These are phyloP conservation scores for Fusarium sp. DNA, from an alignment of 2,329 filamentous ascomycete genomes.

Conservation along the genomic window DNA sequence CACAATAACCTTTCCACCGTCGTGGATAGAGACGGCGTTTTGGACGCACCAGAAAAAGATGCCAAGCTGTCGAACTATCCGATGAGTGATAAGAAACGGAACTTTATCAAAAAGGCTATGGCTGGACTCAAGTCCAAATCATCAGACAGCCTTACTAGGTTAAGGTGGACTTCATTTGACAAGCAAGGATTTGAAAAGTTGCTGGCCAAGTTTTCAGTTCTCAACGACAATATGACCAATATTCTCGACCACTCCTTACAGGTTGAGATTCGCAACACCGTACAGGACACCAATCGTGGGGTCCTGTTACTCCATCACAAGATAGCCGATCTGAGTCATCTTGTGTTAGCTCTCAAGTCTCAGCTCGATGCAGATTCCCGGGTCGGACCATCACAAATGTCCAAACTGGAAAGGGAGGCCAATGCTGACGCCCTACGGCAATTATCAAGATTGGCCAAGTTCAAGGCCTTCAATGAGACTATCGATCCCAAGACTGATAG, in stretches of 20 bases:
- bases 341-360: slow-evolving; percentile 57
- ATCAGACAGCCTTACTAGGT: slow-evolving; percentile 46
- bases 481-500: slow-evolving; percentile 50
- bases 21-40: slow-evolving; percentile 47
- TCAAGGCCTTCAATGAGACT: slow-evolving; percentile 61
- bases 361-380: slow-evolving; percentile 49
- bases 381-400: slow-evolving; percentile 43
- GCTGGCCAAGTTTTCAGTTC: slow-evolving; percentile 53
- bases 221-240: slow-evolving; percentile 60
- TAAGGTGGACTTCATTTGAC: slow-evolving; percentile 58
- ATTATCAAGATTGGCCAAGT: slow-evolving; percentile 57
- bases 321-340: slow-evolving; percentile 55
- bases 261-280: slow-evolving; percentile 57
- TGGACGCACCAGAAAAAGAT: slow-evolving; percentile 54
- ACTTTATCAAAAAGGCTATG: slow-evolving; percentile 58
- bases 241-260: slow-evolving; percentile 58
- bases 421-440: slow-evolving; percentile 53
- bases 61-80: slow-evolving; percentile 57
- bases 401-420: slow-evolving; percentile 48
- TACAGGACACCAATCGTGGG: slow-evolving; percentile 58
- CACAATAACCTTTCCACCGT: slow-evolving; percentile 50
- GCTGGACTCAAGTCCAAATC: slow-evolving; percentile 49
- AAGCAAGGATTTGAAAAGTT: slow-evolving; percentile 57
- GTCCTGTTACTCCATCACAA: slow-evolving; percentile 58
- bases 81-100: slow-evolving; percentile 51